A percentile compares a stretch with the other conserved stretches of the same genome.
Evolutionary conservation across 257 asterid species (phyloP).

Genomic region (Forsythia suspensa): DNA sequence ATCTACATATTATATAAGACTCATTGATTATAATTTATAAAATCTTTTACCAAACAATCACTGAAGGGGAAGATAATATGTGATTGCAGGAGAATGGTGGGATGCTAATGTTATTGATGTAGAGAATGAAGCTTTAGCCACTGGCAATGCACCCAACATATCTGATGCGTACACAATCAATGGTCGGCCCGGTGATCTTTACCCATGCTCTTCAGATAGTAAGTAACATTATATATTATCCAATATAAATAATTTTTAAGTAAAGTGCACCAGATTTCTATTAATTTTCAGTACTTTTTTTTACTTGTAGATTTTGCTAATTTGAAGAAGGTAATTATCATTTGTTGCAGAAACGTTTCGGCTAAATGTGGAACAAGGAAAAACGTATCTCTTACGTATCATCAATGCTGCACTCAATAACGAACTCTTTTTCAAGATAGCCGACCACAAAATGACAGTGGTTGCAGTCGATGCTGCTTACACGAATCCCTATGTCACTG

Average conservation of each 20-base stretch:
- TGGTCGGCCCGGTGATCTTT: conserved; percentile 66
- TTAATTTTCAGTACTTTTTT: background rate
- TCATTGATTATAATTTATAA: too few relatives aligned
- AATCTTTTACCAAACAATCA: too few relatives aligned
- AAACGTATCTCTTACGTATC: conserved; percentile 68
- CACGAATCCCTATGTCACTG: conserved; percentile 63
- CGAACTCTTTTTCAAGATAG: conserved; percentile 64
- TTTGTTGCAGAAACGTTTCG: conserved; percentile 38
- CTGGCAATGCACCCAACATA: conserved; percentile 45
- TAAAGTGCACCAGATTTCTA: background rate
- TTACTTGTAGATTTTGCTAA: background rate
- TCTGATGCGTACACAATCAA: conserved; percentile 76
- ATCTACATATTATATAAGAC: too few relatives aligned
- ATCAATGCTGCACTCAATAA: conserved; percentile 77
- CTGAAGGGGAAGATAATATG: too few relatives aligned
- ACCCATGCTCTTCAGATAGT: conserved; percentile 61
- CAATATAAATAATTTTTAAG: too few relatives aligned
- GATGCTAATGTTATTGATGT: conserved; percentile 60
- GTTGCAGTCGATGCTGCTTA: conserved; percentile 73
- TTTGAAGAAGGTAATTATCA: background rate
- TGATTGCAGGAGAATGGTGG: conserved; percentile 74
- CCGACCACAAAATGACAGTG: conserved; percentile 58
- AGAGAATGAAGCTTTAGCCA: conserved; percentile 41
- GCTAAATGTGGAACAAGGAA: conserved; percentile 47
- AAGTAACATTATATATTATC: conserved; percentile 9